Conservation (phyloP, 371 early-diverging fungal genomes). For the Mucor indicus region DNA sequence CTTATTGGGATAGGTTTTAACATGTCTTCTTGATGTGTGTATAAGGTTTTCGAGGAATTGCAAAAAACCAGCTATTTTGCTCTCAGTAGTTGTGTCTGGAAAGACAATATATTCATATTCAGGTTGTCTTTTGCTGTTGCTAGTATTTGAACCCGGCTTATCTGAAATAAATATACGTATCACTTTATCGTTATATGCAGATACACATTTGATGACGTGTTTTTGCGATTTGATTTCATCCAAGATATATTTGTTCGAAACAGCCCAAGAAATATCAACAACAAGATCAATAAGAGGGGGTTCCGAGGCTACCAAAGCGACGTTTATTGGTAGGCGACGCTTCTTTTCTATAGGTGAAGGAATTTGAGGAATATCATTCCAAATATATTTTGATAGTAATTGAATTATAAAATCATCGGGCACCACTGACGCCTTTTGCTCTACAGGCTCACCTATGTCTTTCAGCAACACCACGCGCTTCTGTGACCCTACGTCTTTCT, state of each 20-base stretch:
- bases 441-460: constrained; percentile 76
- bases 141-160: background rate
- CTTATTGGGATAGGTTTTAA: background rate
- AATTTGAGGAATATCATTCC: background rate
- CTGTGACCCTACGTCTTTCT: constrained; percentile 84
- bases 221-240: background rate
- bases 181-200: background rate
- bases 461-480: constrained; percentile 84
- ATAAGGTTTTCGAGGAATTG: background rate
- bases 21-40: background rate
- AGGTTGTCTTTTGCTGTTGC: background rate
- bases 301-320: background rate
- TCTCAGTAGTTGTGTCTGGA: background rate
- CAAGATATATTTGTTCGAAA: background rate
- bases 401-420: constrained; percentile 71
- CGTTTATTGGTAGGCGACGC: no score
- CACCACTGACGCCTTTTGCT: constrained; percentile 72
- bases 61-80: background rate
- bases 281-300: no score
- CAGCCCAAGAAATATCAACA: no score
- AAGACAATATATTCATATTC: constrained; percentile 1
- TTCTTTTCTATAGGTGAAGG: background rate
- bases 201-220: background rate
- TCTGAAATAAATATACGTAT: background rate
- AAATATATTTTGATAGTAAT: constrained; percentile 63